These are phyloP conservation scores for Colletotrichum sp. DNA, from an alignment of 2,329 filamentous ascomycete species.

Conservation along the genomic window DNA sequence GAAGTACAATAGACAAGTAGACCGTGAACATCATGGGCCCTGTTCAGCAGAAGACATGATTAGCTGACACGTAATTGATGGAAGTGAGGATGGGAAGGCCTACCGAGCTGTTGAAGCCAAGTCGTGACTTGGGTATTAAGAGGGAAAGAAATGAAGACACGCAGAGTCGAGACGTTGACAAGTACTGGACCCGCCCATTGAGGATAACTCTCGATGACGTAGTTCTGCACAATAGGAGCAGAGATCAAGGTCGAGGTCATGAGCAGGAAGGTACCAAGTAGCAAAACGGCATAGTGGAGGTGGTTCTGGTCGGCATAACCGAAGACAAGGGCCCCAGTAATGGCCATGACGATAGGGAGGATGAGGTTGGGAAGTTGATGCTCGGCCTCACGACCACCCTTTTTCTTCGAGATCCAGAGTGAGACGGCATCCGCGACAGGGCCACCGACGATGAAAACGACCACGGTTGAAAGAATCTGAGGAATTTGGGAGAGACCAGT, in stretches of 20 bases:
- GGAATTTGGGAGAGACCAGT: slow-evolving; percentile 30
- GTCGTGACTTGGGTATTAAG: background rate
- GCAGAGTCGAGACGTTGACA: background rate
- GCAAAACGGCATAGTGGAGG: slow-evolving; percentile 28
- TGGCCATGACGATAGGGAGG: slow-evolving; percentile 29
- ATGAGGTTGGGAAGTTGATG: slow-evolving; percentile 32
- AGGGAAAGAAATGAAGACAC: background rate
- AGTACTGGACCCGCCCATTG: background rate
- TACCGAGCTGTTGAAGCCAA: background rate
- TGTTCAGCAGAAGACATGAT: background rate
- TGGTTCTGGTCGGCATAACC: slow-evolving; percentile 28
- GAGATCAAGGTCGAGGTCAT: slow-evolving; percentile 29
- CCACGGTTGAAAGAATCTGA: slow-evolving; percentile 15
- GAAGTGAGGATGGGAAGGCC: background rate
- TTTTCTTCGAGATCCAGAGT: slow-evolving; percentile 28
- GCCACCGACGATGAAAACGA: slow-evolving; percentile 27
- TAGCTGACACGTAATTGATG: background rate
- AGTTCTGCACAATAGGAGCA: slow-evolving; percentile 31
- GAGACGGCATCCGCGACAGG: slow-evolving; percentile 31
- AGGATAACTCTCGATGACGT: slow-evolving; percentile 36
- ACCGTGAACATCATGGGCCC: background rate
- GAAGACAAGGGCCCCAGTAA: slow-evolving; percentile 33
- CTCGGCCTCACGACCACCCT: slow-evolving; percentile 32
- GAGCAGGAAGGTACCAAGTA: slow-evolving; percentile 29
- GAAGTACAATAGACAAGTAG: background rate